Conservation (phyloP, 805 yeast genomes). For the Candida namnaoensis region DNA sequence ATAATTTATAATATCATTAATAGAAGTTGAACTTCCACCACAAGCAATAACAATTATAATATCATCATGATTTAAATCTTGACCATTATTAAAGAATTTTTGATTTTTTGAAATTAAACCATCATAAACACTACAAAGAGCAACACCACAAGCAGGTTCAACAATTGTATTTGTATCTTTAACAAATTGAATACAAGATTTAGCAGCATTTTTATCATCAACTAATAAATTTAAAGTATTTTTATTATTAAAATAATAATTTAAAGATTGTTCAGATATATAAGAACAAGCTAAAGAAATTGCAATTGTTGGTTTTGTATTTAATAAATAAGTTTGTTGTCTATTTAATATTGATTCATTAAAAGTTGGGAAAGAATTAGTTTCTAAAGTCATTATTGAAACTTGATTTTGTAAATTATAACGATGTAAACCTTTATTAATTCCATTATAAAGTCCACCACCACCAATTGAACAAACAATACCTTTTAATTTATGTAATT, state of each 20-base stretch:
- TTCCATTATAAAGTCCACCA: slow-evolving; percentile 48
- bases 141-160: slow-evolving; percentile 73
- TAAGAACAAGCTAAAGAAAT: slow-evolving; percentile 55
- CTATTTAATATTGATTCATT: slow-evolving; percentile 39
- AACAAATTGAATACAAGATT: slow-evolving; percentile 41
- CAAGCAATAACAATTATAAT: slow-evolving; percentile 49
- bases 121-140: slow-evolving; percentile 44
- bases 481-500: slow-evolving; percentile 26
- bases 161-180: slow-evolving; percentile 41
- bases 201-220: slow-evolving; percentile 47
- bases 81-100: slow-evolving; percentile 18
- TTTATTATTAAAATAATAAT: slow-evolving; percentile 30
- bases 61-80: slow-evolving; percentile 26
- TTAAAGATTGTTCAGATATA: slow-evolving; percentile 42
- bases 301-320: slow-evolving; percentile 46
- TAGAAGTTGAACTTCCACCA: slow-evolving; percentile 38
- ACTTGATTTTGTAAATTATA: slow-evolving; percentile 23
- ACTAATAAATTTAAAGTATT: slow-evolving; percentile 33
- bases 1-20: slow-evolving; percentile 17
- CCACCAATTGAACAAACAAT: slow-evolving; percentile 51
- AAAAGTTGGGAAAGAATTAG: slow-evolving; percentile 55
- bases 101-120: slow-evolving; percentile 21
- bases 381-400: slow-evolving; percentile 45
- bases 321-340: slow-evolving; percentile 30
- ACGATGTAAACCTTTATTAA: slow-evolving; percentile 33